Percentiles rank a stretch among this genome's conserved stretches.
Conservation (phyloP, 805 yeast species). For the Starmera pachycereana region DNA sequence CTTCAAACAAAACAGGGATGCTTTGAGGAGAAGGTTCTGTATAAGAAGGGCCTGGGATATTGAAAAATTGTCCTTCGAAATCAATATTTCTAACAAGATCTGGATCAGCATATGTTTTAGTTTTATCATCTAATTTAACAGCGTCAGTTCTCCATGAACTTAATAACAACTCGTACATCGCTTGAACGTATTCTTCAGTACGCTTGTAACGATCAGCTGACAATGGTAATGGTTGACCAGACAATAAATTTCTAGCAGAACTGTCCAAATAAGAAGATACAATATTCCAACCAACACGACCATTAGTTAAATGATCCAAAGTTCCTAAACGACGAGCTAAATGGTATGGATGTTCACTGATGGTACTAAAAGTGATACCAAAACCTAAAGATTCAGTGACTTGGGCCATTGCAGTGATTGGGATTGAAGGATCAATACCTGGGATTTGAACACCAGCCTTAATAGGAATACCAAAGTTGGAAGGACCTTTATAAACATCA, state of each 20-base stretch:
- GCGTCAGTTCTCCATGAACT: conserved; percentile 31
- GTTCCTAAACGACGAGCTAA: conserved; percentile 30
- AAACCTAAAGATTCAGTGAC: conserved; percentile 27
- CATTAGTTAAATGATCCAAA: conserved; percentile 29
- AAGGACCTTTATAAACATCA: conserved; percentile 21
- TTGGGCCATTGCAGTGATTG: conserved; percentile 29
- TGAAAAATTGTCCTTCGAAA: conserved; percentile 26
- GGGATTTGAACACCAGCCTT: conserved; percentile 21
- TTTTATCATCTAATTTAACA: conserved; percentile 10
- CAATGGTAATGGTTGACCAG: conserved; percentile 23
- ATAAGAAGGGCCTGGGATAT: conserved; percentile 29
- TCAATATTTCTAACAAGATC: conserved; percentile 25
- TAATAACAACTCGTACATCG: conserved; percentile 26
- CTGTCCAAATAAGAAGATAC: conserved; percentile 31
- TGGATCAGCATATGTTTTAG: conserved; percentile 25
- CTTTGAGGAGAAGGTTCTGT: conserved; percentile 31
- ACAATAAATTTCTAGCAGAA: conserved; percentile 28
- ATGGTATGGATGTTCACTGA: conserved; percentile 30
- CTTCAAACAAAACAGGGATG: conserved; percentile 31
- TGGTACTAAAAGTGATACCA: conserved; percentile 30
- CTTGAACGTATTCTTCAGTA: conserved; percentile 30
- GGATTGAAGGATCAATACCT: conserved; percentile 25
- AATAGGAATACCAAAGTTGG: neutral
- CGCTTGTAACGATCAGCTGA: conserved; percentile 28
- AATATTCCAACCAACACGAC: conserved; percentile 34